Conservation (phyloP, 768 basidiomycete species). For the Ramaria sp. region DNA sequence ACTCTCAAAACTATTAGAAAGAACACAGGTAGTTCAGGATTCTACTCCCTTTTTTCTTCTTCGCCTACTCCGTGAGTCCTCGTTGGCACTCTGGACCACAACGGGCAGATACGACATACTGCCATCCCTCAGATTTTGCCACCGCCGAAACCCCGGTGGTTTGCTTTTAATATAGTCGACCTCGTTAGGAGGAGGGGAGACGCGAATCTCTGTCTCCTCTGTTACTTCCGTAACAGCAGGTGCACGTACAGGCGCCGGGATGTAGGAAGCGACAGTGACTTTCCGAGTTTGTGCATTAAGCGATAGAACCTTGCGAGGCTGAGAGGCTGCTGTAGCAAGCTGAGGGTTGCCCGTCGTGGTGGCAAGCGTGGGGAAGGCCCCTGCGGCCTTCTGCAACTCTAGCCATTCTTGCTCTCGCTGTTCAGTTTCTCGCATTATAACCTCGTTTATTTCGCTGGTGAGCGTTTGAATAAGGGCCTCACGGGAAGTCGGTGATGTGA, state of each 20-base stretch:
- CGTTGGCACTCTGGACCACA: conserved; percentile 4
- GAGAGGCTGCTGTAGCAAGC: conserved; percentile 15
- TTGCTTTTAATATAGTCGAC: conserved; percentile 25
- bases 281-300: conserved; percentile 41
- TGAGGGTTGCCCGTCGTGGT: conserved; percentile 12
- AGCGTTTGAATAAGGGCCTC: conserved; percentile 31
- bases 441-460: conserved; percentile 32
- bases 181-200: conserved; percentile 28
- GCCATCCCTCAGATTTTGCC: conserved; percentile 30
- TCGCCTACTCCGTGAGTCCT: neutral
- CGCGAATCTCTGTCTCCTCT: conserved; percentile 26
- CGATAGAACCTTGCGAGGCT: conserved; percentile 51
- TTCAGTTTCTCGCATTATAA: conserved; percentile 37
- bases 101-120: conserved; percentile 29
- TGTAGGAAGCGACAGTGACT: conserved; percentile 45
- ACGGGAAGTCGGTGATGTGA: conserved; percentile 27
- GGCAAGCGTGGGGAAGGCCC: conserved; percentile 51
- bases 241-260: conserved; percentile 22
- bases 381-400: conserved; percentile 39
- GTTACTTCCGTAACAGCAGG: conserved; percentile 22
- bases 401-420: conserved; percentile 35
- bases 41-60: neutral
- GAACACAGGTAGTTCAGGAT: too few relatives aligned
- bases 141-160: conserved; percentile 26
- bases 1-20: too few relatives aligned